These are phyloP conservation scores for Andrographis paniculata DNA, from an alignment of 305 asterid species.

Conservation along the genomic window DNA sequence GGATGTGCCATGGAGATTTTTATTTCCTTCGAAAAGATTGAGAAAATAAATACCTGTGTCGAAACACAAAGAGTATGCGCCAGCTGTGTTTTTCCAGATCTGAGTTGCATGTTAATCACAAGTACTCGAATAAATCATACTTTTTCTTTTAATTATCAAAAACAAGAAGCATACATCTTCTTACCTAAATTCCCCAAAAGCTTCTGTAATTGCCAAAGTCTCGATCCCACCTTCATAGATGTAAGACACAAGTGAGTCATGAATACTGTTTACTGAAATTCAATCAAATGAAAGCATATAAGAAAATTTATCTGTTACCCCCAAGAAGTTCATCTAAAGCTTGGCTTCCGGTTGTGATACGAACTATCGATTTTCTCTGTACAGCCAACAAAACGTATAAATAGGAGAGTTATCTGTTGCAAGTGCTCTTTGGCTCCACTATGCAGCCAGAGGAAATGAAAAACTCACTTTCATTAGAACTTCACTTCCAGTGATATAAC, in stretches of 20 bases:
- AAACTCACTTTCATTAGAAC: slow-evolving; percentile 71
- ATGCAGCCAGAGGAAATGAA: slow-evolving; percentile 16
- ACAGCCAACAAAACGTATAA: slow-evolving; percentile 10
- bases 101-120: slow-evolving; percentile 27
- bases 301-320: slow-evolving; percentile 40
- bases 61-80: slow-evolving; percentile 95
- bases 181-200: slow-evolving; percentile 95
- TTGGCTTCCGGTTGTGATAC: slow-evolving; percentile 90
- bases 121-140: slow-evolving; percentile 13
- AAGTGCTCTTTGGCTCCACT: slow-evolving; percentile 4
- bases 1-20: too few relatives aligned
- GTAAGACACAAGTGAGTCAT: slow-evolving; percentile 10
- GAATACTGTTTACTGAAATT: not conserved
- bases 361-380: slow-evolving; percentile 80
- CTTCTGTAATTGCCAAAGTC: slow-evolving; percentile 79
- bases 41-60: slow-evolving; percentile 96
- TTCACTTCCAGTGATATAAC: slow-evolving; percentile 96
- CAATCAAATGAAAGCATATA: slow-evolving; percentile 10
- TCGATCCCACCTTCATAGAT: slow-evolving; percentile 70
- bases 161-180: slow-evolving; percentile 5
- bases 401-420: slow-evolving; percentile 13
- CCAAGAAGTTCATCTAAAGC: slow-evolving; percentile 93
- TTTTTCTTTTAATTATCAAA: not conserved
- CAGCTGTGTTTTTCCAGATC: slow-evolving; percentile 98
- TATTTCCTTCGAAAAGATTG: too few relatives aligned